A percentile compares a stretch with the other conserved stretches of the same genome.
These are phyloP conservation scores for Gyrodon lividus DNA, from an alignment of 768 basidiomycete species.

Conservation along the genomic window DNA sequence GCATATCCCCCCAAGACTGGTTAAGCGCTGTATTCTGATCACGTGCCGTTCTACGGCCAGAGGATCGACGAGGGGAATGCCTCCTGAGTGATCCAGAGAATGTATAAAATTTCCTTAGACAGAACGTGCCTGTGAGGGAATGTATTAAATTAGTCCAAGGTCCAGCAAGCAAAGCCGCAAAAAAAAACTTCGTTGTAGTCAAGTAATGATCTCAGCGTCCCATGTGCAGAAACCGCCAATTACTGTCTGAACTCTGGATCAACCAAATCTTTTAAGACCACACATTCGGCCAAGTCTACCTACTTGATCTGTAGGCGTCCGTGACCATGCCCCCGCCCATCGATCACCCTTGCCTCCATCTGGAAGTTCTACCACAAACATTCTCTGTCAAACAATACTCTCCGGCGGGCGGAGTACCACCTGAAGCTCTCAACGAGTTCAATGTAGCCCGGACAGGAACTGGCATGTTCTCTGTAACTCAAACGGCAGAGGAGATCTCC, in stretches of 20 bases:
- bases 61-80: background rate
- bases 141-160: too few species aligned
- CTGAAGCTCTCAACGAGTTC: slow-evolving; percentile 21
- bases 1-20: slow-evolving; percentile 56
- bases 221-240: too few species aligned
- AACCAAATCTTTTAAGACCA: too few species aligned
- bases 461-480: slow-evolving; percentile 54
- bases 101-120: too few species aligned
- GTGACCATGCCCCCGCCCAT: slow-evolving; percentile 43
- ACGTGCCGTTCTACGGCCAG: background rate
- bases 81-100: too few species aligned
- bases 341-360: slow-evolving; percentile 44
- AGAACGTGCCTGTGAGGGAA: too few species aligned
- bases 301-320: background rate
- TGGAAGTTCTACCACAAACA: slow-evolving; percentile 42
- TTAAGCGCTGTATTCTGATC: background rate
- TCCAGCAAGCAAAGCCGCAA: too few species aligned
- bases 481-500: slow-evolving; percentile 61
- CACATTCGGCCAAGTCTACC: too few species aligned
- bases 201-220: too few species aligned
- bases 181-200: too few species aligned
- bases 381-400: slow-evolving; percentile 47
- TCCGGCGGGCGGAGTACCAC: slow-evolving; percentile 34
- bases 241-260: too few species aligned
- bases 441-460: slow-evolving; percentile 29